Conservation (phyloP, 345 rosid species). For the Citrus hindsii region DNA sequence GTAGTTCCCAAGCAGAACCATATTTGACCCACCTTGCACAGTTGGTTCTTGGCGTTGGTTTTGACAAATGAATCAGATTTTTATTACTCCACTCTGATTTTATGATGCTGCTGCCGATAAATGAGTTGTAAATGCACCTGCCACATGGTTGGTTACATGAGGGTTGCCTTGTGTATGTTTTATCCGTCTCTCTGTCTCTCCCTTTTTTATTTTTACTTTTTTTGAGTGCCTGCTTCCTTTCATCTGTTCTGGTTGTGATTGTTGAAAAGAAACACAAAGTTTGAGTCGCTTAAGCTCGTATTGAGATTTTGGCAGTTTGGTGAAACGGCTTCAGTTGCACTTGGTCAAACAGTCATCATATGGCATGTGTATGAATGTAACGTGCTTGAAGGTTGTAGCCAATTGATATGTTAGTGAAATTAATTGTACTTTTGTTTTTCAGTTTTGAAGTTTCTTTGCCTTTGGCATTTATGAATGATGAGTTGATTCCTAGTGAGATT, state of each 20-base stretch:
- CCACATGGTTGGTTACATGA: background rate
- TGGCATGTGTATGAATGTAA: background rate
- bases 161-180: background rate
- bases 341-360: background rate
- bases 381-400: background rate
- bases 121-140: background rate
- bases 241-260: background rate
- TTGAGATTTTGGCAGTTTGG: no score
- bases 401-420: background rate
- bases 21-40: conserved; percentile 96
- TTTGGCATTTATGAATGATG: background rate
- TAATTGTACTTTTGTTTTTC: background rate
- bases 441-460: background rate
- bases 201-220: background rate
- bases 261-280: background rate
- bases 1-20: conserved; percentile 87
- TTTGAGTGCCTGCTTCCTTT: background rate
- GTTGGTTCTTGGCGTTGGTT: conserved; percentile 81
- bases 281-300: no score
- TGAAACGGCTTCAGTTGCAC: no score
- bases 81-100: background rate
- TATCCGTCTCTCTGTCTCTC: background rate
- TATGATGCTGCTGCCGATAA: background rate
- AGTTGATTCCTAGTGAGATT: background rate
- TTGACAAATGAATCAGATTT: conserved; percentile 34